Evolutionary conservation across 805 yeast species (phyloP).

Genomic region (Wickerhamiella qilinensis): DNA sequence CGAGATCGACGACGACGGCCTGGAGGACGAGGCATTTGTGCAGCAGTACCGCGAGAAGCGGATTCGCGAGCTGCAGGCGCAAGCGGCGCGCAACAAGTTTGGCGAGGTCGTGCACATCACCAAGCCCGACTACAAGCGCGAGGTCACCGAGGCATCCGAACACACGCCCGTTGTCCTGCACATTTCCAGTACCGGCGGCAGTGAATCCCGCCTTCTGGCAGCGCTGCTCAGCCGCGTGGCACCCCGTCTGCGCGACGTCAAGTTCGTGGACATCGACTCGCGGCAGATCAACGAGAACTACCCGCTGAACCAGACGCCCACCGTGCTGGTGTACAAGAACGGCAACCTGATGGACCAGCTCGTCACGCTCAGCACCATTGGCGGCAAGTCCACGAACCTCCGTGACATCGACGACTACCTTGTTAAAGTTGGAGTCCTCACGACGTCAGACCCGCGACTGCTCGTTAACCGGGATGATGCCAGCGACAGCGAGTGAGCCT

Average conservation of each 20-base stretch:
- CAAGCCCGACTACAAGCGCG: constrained; percentile 76
- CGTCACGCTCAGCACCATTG: constrained; percentile 64
- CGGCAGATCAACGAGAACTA: constrained; percentile 82
- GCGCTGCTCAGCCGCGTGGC: constrained; percentile 46
- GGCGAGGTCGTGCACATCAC: constrained; percentile 67
- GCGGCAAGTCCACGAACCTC: constrained; percentile 62
- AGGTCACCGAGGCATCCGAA: constrained; percentile 68
- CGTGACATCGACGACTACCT: constrained; percentile 60
- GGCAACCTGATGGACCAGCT: constrained; percentile 66
- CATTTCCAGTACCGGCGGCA: constrained; percentile 40
- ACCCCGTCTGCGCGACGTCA: constrained; percentile 56
- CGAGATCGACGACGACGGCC: constrained; percentile 82
- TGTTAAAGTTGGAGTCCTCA: constrained; percentile 50
- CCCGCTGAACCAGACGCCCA: constrained; percentile 84
- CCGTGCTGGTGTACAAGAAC: constrained; percentile 65
- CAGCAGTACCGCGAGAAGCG: constrained; percentile 63
- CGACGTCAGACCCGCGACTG: constrained; percentile 51
- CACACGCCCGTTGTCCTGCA: constrained; percentile 59
- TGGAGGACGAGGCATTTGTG: constrained; percentile 62
- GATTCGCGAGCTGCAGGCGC: constrained; percentile 50
- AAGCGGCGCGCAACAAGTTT: constrained; percentile 40
- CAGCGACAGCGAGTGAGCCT: too few species aligned
- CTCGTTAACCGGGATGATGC: constrained; percentile 32
- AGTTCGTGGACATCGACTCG: constrained; percentile 86
- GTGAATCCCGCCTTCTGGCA: constrained; percentile 59